These are phyloP conservation scores for Irpex sp. DNA, from an alignment of 1,284 basidiomycete genomes.

Conservation along the genomic window DNA sequence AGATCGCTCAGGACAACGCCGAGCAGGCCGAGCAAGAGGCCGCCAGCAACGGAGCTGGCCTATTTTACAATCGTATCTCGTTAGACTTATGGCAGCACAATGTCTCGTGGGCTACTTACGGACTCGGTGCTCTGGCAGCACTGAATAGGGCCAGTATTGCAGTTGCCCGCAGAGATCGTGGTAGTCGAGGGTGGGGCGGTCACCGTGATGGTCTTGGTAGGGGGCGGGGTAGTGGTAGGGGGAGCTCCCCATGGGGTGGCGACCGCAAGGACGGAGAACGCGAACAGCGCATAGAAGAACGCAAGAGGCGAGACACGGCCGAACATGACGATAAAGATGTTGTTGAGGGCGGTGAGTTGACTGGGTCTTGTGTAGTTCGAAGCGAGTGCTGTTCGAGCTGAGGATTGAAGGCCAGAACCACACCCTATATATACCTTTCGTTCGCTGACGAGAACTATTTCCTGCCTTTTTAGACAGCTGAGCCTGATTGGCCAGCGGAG, in stretches of 20 bases:
- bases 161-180: conserved; percentile 14
- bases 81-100: no score
- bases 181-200: conserved; percentile 15
- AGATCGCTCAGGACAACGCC: conserved; percentile 17
- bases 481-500: neutral
- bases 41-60: conserved; percentile 16
- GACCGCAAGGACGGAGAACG: conserved; percentile 24
- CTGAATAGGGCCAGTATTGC: conserved; percentile 25
- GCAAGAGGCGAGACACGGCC: conserved; percentile 12
- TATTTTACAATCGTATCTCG: no score
- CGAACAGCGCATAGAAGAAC: conserved; percentile 15
- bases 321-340: conserved; percentile 14
- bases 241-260: conserved; percentile 21
- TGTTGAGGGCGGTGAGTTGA: neutral
- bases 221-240: conserved; percentile 6
- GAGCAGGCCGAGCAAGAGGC: conserved; percentile 16
- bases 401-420: neutral
- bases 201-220: conserved; percentile 16
- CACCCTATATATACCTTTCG: neutral
- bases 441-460: neutral
- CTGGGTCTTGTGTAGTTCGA: neutral
- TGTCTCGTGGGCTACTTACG: no score
- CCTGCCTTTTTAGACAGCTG: neutral
- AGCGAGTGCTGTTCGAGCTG: conserved; percentile 1
- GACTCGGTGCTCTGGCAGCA: conserved; percentile 26